Evolutionary conservation across 2,329 filamentous ascomycete genomes (phyloP).

Genomic region (Penicillium sclerotiorum): DNA sequence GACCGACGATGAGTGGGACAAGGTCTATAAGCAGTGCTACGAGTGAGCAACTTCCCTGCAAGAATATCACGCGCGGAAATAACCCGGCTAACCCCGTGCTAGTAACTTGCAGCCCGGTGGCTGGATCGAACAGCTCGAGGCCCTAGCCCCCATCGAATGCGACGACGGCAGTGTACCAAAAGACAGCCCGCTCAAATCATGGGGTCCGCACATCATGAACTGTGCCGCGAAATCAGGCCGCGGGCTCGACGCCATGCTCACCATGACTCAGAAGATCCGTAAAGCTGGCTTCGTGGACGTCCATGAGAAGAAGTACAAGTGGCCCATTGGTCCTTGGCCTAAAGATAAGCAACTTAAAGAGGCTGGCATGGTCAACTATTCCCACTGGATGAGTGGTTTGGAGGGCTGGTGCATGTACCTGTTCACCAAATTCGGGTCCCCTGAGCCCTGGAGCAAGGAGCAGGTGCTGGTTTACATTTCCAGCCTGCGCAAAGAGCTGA

Average conservation of each 20-base stretch:
- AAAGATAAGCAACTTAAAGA: conserved; percentile 32
- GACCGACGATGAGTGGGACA: conserved; percentile 15
- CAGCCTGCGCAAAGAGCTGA: conserved; percentile 12
- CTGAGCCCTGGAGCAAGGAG: not conserved
- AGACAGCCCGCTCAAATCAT: conserved; percentile 14
- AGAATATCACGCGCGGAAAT: not conserved
- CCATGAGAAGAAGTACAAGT: conserved; percentile 31
- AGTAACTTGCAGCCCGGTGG: conserved; percentile 22
- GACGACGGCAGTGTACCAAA: conserved; percentile 18
- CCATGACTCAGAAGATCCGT: conserved; percentile 26
- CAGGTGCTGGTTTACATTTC: conserved; percentile 15
- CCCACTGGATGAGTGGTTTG: conserved; percentile 21
- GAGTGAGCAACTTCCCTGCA: conserved; percentile 8
- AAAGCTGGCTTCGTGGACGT: conserved; percentile 38
- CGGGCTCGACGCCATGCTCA: conserved; percentile 22
- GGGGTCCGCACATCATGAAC: conserved; percentile 18
- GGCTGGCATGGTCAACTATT: conserved; percentile 42
- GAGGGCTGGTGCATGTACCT: conserved; percentile 27
- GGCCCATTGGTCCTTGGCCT: conserved; percentile 36
- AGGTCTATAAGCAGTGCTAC: conserved; percentile 20
- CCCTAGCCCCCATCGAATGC: conserved; percentile 11
- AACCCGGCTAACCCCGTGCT: not conserved
- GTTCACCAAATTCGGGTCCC: conserved; percentile 13
- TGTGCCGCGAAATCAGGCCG: conserved; percentile 25
- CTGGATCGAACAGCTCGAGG: conserved; percentile 25